phyloP scores from a whole-genome alignment of 306 rosid species.

The Casuarina equisetifolia region DNA sequence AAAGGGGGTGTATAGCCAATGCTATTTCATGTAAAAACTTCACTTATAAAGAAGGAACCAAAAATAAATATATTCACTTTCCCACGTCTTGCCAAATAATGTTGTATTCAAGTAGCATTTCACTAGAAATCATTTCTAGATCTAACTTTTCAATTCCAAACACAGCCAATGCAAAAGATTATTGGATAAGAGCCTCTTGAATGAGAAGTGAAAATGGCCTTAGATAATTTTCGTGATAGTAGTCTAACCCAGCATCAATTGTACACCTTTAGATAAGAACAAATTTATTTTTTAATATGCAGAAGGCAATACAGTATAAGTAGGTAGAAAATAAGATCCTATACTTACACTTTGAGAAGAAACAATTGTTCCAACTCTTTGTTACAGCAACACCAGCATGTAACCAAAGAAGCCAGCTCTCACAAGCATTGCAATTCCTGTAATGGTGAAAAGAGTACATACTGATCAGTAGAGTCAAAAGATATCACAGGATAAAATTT shows the following conservation, averaged over 20 bases:
- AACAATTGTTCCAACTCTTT: slow-evolving; percentile 64
- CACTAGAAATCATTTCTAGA: too few species aligned
- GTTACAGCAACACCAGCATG: slow-evolving; percentile 82
- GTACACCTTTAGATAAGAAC: background rate
- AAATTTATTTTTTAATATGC: slow-evolving; percentile 5
- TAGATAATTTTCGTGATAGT: background rate
- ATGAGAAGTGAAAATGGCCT: background rate
- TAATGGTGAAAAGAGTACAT: slow-evolving; percentile 25
- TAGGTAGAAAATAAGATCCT: slow-evolving; percentile 20
- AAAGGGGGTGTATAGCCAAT: background rate
- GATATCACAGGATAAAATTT: slow-evolving; percentile 6
- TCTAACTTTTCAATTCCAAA: too few species aligned
- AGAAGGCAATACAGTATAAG: slow-evolving; percentile 23
- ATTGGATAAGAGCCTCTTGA: background rate
- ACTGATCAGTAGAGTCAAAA: slow-evolving; percentile 16
- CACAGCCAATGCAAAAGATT: background rate
- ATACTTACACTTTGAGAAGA: slow-evolving; percentile 67
- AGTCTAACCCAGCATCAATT: slow-evolving; percentile 1
- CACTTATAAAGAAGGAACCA: background rate
- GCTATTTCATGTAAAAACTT: background rate
- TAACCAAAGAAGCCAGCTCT: slow-evolving; percentile 94
- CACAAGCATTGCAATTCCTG: slow-evolving; percentile 75
- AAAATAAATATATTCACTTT: background rate
- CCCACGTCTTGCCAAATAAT: too few species aligned
- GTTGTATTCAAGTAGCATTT: too few species aligned